phyloP scores from a whole-genome alignment of 768 basidiomycete genomes.

The Lentinula edodes region DNA sequence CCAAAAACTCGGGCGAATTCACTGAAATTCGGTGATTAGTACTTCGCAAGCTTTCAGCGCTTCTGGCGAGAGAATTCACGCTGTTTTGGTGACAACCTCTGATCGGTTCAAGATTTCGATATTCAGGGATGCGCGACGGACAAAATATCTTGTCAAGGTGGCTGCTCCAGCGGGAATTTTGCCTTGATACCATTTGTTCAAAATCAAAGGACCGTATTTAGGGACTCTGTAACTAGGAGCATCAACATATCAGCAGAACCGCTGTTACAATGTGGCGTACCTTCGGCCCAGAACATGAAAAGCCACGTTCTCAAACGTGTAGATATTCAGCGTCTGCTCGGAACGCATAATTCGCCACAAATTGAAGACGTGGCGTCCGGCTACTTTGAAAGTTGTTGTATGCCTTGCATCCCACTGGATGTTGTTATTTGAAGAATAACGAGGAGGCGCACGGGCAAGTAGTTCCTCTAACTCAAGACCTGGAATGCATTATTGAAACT shows the following conservation, averaged over 20 bases:
- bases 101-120: constrained; percentile 77
- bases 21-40: constrained; percentile 32
- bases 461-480: constrained; percentile 70
- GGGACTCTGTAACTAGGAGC: constrained; percentile 51
- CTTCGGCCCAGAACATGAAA: constrained; percentile 75
- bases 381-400: constrained; percentile 77
- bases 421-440: constrained; percentile 24
- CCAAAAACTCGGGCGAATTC: constrained; percentile 98
- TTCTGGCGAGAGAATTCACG: constrained; percentile 43
- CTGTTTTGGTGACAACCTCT: constrained; percentile 84
- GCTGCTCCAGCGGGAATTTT: constrained; percentile 47
- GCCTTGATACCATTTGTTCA: constrained; percentile 69
- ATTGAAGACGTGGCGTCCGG: constrained; percentile 89
- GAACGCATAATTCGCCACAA: constrained; percentile 89
- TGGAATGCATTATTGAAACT: constrained; percentile 20
- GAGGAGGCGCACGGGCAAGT: constrained; percentile 68
- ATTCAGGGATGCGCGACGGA: constrained; percentile 58
- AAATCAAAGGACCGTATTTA: constrained; percentile 54
- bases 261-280: constrained; percentile 32
- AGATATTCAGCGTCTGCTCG: constrained; percentile 70
- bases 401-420: constrained; percentile 72
- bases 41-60: not conserved
- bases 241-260: not conserved
- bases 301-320: constrained; percentile 86
- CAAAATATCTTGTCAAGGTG: constrained; percentile 57